phyloP scores from a whole-genome alignment of 805 yeast genomes.

The Pichia californica region DNA sequence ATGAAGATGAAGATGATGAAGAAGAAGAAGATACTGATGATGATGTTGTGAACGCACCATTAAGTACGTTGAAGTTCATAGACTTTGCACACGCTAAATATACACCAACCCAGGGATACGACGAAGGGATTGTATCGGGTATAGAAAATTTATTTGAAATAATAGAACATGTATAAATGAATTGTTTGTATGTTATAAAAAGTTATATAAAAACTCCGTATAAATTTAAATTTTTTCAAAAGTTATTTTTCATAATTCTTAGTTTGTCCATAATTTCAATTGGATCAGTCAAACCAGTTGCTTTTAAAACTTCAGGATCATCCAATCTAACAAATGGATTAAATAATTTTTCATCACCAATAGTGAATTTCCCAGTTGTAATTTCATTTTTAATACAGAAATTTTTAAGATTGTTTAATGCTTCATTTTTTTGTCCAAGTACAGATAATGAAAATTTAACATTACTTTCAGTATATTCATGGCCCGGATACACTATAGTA shows the following conservation, averaged over 20 bases:
- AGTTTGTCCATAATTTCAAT: conserved; percentile 63
- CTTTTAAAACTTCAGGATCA: conserved; percentile 55
- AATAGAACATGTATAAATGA: conserved; percentile 27
- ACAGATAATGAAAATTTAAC: conserved; percentile 69
- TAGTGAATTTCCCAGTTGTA: conserved; percentile 83
- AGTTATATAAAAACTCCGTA: neutral
- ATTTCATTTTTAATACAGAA: conserved; percentile 51
- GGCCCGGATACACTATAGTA: conserved; percentile 86
- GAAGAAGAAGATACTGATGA: conserved; percentile 24
- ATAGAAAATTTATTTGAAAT: conserved; percentile 51
- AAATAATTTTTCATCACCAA: conserved; percentile 70
- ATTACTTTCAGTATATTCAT: conserved; percentile 86
- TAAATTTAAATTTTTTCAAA: conserved; percentile 19
- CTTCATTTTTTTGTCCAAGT: conserved; percentile 39
- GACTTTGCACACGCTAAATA: conserved; percentile 87
- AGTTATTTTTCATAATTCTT: conserved; percentile 69
- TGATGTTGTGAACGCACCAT: conserved; percentile 26
- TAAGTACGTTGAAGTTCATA: conserved; percentile 62
- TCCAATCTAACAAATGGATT: conserved; percentile 85
- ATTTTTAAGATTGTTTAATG: conserved; percentile 47
- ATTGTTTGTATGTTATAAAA: neutral
- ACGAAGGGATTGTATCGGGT: conserved; percentile 66
- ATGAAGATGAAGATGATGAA: conserved; percentile 29
- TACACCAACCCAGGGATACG: conserved; percentile 59
- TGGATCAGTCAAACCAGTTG: conserved; percentile 46